Evolutionary conservation across 306 rosid species (phyloP).

Genomic region (Cercis canadensis): DNA sequence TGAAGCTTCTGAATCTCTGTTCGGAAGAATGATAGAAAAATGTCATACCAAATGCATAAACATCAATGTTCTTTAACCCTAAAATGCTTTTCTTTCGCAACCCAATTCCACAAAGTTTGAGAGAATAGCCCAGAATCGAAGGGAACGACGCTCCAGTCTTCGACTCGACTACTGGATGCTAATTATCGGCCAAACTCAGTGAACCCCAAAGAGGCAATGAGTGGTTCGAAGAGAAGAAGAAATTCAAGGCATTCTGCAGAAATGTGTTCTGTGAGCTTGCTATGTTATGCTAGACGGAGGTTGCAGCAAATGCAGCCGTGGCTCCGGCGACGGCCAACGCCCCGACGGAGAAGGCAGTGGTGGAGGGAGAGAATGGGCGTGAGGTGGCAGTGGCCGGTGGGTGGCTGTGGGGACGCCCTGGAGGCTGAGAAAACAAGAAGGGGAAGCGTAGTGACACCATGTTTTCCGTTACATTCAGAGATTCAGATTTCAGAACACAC

Average conservation of each 20-base stretch:
- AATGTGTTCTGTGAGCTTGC: constrained; percentile 34
- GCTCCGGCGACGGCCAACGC: constrained; percentile 47
- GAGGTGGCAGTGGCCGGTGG: constrained; percentile 26
- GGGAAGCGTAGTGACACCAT: constrained; percentile 90
- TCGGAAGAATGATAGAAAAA: constrained; percentile 9
- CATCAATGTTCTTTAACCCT: constrained; percentile 87
- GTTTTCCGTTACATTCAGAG: constrained; percentile 28
- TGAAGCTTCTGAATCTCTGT: constrained; percentile 26
- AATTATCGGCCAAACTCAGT: constrained; percentile 58
- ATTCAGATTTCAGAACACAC: not conserved
- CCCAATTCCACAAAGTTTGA: constrained; percentile 80
- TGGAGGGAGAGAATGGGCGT: constrained; percentile 47
- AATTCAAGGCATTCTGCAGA: constrained; percentile 54
- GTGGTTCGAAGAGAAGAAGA: constrained; percentile 46
- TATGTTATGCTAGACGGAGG: constrained; percentile 39
- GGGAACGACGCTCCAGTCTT: constrained; percentile 76
- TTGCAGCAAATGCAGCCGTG: constrained; percentile 50
- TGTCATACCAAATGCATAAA: constrained; percentile 79
- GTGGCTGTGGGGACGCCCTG: constrained; percentile 33
- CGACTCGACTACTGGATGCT: constrained; percentile 55
- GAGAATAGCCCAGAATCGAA: constrained; percentile 64
- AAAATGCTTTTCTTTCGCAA: constrained; percentile 71
- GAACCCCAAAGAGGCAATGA: constrained; percentile 72
- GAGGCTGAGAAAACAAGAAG: constrained; percentile 75
- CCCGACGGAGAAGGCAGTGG: constrained; percentile 22